phyloP scores from a whole-genome alignment of 352 stramenopile genomes.

The Phytophthora nicotianae region DNA sequence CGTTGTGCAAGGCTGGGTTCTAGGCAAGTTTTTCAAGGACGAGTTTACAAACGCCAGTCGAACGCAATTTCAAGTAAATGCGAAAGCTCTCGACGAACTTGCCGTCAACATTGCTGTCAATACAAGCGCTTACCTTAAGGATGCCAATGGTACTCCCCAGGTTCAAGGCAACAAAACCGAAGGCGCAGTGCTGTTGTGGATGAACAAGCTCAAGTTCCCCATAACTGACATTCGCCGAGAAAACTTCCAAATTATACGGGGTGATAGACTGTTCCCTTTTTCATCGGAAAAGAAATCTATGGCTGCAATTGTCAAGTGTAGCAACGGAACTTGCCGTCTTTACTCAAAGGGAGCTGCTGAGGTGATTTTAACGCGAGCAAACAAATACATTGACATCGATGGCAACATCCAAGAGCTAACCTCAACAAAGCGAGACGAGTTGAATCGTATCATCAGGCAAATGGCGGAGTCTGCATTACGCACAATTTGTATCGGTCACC shows the following conservation, averaged over 20 bases:
- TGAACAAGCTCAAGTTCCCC: constrained; percentile 62
- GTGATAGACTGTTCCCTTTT: constrained; percentile 76
- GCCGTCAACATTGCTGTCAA: constrained; percentile 71
- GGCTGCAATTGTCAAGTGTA: constrained; percentile 59
- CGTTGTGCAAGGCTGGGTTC: constrained; percentile 91
- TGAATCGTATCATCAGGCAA: constrained; percentile 70
- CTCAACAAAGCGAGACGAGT: constrained; percentile 61
- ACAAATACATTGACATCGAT: constrained; percentile 73
- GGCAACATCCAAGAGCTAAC: constrained; percentile 58
- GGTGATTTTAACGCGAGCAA: constrained; percentile 63
- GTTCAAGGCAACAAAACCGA: constrained; percentile 88
- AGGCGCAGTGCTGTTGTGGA: constrained; percentile 77
- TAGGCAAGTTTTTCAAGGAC: constrained; percentile 65
- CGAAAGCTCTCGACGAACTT: constrained; percentile 48
- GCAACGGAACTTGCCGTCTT: constrained; percentile 44
- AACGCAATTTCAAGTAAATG: constrained; percentile 41
- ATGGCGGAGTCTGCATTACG: constrained; percentile 87
- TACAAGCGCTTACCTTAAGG: constrained; percentile 76
- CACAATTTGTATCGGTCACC: constrained; percentile 89
- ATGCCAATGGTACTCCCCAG: constrained; percentile 36
- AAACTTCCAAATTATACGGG: constrained; percentile 54
- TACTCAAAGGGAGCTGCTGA: constrained; percentile 83
- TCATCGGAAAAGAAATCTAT: constrained; percentile 88
- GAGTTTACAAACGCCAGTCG: constrained; percentile 23
- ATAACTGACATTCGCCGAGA: constrained; percentile 67